These are phyloP conservation scores for Globisporangium uncinulatum DNA, from an alignment of 352 stramenopile species.

Conservation along the genomic window DNA sequence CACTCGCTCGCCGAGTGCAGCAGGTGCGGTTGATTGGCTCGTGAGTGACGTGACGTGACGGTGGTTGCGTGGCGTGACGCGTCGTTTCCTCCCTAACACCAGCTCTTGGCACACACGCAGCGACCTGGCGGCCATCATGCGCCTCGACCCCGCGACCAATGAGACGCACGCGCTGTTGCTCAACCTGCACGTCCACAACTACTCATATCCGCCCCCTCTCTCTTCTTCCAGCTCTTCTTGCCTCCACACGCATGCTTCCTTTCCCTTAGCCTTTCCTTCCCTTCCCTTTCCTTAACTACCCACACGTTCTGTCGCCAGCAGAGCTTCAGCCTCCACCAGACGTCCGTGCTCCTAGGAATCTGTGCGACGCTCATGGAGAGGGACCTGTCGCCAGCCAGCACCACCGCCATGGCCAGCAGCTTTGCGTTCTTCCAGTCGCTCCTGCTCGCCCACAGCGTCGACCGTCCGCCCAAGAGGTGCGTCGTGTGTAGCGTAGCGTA, in stretches of 20 bases:
- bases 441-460: slow-evolving; percentile 59
- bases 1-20: slow-evolving; percentile 56
- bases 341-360: slow-evolving; percentile 65
- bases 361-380: slow-evolving; percentile 55
- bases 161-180: slow-evolving; percentile 41
- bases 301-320: slow-evolving; percentile 60
- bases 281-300: neutral
- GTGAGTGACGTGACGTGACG: neutral
- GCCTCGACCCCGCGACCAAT: slow-evolving; percentile 23
- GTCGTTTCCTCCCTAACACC: neutral
- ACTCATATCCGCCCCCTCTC: slow-evolving; percentile 47
- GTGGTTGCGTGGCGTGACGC: neutral
- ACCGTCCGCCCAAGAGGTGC: slow-evolving; percentile 65
- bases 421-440: slow-evolving; percentile 57
- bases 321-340: slow-evolving; percentile 46
- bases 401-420: slow-evolving; percentile 40
- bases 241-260: too few relatives aligned
- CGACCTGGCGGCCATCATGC: slow-evolving; percentile 45
- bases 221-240: too few relatives aligned
- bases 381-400: slow-evolving; percentile 42
- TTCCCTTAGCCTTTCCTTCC: neutral
- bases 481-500: neutral
- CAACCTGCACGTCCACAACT: slow-evolving; percentile 55
- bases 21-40: slow-evolving; percentile 20
- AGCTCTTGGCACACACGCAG: slow-evolving; percentile 12